Evolutionary conservation across 129 eudicot species (phyloP), one percentile per base, ranked within the genome.

Genomic region (Flaveria sonorensis): DNA sequence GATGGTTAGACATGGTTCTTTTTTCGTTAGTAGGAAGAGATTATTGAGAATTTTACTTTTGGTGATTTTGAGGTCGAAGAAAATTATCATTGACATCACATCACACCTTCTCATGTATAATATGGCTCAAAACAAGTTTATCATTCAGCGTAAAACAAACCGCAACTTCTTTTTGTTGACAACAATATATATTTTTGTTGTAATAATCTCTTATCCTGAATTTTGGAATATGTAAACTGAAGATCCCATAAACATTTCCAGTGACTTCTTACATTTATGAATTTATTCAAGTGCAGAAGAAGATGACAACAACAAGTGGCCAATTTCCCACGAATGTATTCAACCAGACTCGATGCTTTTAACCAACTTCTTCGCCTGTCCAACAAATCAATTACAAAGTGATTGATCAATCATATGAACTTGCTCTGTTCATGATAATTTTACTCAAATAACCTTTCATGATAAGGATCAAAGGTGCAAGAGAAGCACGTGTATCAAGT

Each of bases 311-410:
- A 50, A 70, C 39, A 60, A 46, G 70, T 45, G 36, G 82, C 53
- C 39, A 60, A 10, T 6, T 52, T 66, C 74, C 63, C 19, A 11
- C 47, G 7, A 14, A 70, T 70, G 61, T 18, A 32, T 56, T 86
- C 83, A 88, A 66, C 82, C 66, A 6, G 89, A 88, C 85, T 91
- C 91, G 10, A 88, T 76, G 77, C 84, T 85, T 80, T 77, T 85
- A 53, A 88, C 97, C 10, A 91, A 76, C 73, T 91, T 91, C 78
- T 88, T 91, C 14, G 91, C 93, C 97, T 91, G 97, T 57, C 75
- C 83, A 55, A 74, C 26, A 62, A 64, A 71, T 20, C 59, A 69
- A 84, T 21, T 45, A 79, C 46, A 74, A 48, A 63, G 69, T 23
- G 19, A 79, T 78, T 23, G 19, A 79, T 78, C 36, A 68, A 69